A percentile compares a stretch with the other conserved stretches of the same genome.
phyloP scores from a whole-genome alignment of 495 filamentous ascomycete species.

The Penicillium taxi region DNA sequence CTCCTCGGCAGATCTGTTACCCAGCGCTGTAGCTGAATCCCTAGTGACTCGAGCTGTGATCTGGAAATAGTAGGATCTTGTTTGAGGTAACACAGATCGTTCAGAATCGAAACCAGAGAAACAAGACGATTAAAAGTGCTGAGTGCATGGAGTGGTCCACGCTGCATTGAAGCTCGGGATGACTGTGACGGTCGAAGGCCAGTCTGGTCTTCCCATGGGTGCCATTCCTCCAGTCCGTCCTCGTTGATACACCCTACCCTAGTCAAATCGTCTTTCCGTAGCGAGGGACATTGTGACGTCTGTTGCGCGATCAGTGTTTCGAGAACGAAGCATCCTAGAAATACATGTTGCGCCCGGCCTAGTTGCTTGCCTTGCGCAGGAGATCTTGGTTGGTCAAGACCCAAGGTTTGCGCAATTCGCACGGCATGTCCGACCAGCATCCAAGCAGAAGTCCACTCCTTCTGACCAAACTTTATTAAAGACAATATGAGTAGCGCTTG shows the following conservation, averaged over 20 bases:
- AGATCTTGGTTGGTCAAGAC: slow-evolving; percentile 23
- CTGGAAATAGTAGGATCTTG: slow-evolving; percentile 20
- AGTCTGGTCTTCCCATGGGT: slow-evolving; percentile 52
- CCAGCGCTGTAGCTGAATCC: slow-evolving; percentile 33
- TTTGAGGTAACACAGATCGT: slow-evolving; percentile 29
- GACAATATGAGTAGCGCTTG: slow-evolving; percentile 55
- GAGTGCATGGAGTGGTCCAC: slow-evolving; percentile 47
- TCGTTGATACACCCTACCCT: slow-evolving; percentile 43
- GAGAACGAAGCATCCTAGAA: slow-evolving; percentile 55
- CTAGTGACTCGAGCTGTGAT: slow-evolving; percentile 28
- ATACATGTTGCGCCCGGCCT: slow-evolving; percentile 41
- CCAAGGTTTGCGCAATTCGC: slow-evolving; percentile 44
- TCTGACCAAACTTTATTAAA: slow-evolving; percentile 49
- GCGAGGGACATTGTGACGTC: slow-evolving; percentile 42
- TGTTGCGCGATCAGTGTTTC: slow-evolving; percentile 54
- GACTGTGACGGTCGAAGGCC: slow-evolving; percentile 24
- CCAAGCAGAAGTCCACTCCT: slow-evolving; percentile 48
- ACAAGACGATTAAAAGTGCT: slow-evolving; percentile 54
- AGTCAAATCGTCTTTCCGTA: slow-evolving; percentile 41
- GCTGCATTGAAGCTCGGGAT: slow-evolving; percentile 31
- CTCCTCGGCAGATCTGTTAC: slow-evolving; percentile 25
- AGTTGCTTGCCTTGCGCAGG: slow-evolving; percentile 17
- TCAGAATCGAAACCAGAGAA: slow-evolving; percentile 38
- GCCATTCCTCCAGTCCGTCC: slow-evolving; percentile 65
- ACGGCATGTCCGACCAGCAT: slow-evolving; percentile 54